A percentile compares a stretch with the other conserved stretches of the same genome.
Conservation (phyloP, 1,284 basidiomycete genomes). For the Ganoderma boninense region DNA sequence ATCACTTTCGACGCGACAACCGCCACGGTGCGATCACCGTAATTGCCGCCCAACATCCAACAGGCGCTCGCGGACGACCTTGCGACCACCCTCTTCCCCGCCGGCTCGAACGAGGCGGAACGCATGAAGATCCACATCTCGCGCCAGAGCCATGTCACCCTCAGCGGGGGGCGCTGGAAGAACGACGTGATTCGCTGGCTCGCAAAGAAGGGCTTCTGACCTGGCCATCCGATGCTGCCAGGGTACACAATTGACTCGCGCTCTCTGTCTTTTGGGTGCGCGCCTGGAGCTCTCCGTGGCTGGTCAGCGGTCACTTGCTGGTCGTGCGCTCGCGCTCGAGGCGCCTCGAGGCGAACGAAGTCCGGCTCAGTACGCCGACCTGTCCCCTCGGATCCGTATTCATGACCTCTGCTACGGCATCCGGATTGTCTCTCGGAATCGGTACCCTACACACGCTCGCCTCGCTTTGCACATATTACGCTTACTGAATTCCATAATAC, state of each 20-base stretch:
- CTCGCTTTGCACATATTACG: slow-evolving; percentile 1
- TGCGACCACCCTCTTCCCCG: slow-evolving; percentile 52
- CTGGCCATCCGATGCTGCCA: background rate
- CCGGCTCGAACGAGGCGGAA: slow-evolving; percentile 52
- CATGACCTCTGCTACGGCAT: background rate
- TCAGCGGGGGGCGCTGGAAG: slow-evolving; percentile 68
- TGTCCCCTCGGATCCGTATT: background rate
- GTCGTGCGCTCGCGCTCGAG: slow-evolving; percentile 7
- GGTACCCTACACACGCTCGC: background rate
- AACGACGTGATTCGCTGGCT: slow-evolving; percentile 66
- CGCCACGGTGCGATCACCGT: background rate
- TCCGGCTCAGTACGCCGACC: slow-evolving; percentile 7
- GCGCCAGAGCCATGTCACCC: slow-evolving; percentile 59
- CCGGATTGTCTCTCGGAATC: slow-evolving; percentile 1
- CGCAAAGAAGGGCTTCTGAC: slow-evolving; percentile 62
- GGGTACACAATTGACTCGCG: background rate
- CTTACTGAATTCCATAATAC: background rate
- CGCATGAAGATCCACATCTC: slow-evolving; percentile 55
- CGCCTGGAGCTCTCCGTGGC: background rate
- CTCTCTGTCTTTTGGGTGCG: slow-evolving; percentile 8
- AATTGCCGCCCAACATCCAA: slow-evolving; percentile 14
- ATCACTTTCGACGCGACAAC: background rate
- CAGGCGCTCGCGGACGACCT: slow-evolving; percentile 66
- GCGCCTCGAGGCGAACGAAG: slow-evolving; percentile 1
- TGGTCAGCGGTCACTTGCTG: background rate